Evolutionary conservation across 768 basidiomycete genomes (phyloP), one percentile per base, ranked within the genome.

Genomic region (Leccinum subtestaceum): DNA sequence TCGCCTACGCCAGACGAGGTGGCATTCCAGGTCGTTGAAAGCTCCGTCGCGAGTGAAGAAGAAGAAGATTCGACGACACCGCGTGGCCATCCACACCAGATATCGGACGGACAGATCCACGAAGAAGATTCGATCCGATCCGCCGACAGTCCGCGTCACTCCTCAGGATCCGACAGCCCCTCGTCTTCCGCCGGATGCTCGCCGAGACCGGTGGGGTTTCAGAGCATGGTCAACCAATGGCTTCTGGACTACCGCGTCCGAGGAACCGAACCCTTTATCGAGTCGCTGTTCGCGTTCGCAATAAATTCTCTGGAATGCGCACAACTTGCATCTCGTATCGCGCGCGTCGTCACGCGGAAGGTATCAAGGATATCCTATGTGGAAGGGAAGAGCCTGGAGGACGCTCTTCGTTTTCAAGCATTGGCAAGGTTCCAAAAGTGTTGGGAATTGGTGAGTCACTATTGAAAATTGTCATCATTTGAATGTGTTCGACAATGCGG

Each of bases 161-260:
- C 48, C 29, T 66, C 67, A 4, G 60, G 62, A 15, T 19, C 25
- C 4, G 63, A 59, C 6, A 71, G 63, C 40, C 11, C 15, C 23
- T 56, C 60, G 27, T 56, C 61, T 23, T 63, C 65, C 9, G 50
- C 40, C 19, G 13, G 0, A 23, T 11, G 32, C 4, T 51, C 60
- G 21, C 54, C 55, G 25, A 52, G 13, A 1, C 55, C 58, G 9
- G 38, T 47, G 19, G 63, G 52, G 7, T 72, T 72, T 48, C 6
- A 58, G 12, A 43, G 55, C 19, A 55, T 45, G 49, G 66, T 63
- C 55, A 31, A 52, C 43, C 61, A 63, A 50, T 69, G 68, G 68
- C 19, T 55, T n/a, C 13, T 54, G 49, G 69, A 70, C 50, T 70
- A 70, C 40, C 60, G 55, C n/a, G 32, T 23, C 12, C 57, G 63